A percentile compares a stretch with the other conserved stretches of the same genome.
Conservation (phyloP, 257 asterid genomes). For the Solanum chilense region DNA sequence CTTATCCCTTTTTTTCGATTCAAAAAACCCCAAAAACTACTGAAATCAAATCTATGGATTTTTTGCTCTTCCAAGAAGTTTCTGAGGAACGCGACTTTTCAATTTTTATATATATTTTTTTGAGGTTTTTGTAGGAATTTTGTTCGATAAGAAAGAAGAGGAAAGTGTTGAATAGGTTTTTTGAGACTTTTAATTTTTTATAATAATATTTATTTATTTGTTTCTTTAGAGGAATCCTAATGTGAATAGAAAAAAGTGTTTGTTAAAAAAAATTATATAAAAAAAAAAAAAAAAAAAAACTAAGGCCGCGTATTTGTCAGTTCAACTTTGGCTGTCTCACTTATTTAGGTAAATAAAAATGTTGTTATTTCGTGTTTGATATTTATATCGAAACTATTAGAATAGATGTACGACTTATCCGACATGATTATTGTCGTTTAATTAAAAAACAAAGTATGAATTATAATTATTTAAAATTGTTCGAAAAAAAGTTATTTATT, state of each 20-base stretch:
- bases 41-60: neutral
- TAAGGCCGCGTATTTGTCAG: neutral
- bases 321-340: neutral
- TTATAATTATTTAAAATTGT: neutral
- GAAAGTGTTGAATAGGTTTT: neutral
- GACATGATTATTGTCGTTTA: too few species aligned
- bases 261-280: neutral
- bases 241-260: neutral
- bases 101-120: neutral
- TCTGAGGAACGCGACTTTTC: neutral
- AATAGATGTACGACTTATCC: neutral
- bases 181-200: neutral
- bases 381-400: neutral
- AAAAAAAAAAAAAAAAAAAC: neutral
- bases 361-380: fast-evolving
- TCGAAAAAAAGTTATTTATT: too few species aligned
- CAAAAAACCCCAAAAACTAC: neutral
- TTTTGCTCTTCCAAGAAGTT: neutral
- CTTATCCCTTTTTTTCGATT: neutral
- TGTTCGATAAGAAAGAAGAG: neutral
- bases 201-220: neutral
- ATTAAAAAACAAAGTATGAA: too few species aligned
- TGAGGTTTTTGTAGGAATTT: neutral
- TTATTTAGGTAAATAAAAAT: neutral
- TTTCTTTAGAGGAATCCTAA: neutral